These are phyloP conservation scores for Tilletiopsis washingtonensis DNA, from an alignment of 1,284 basidiomycete species.

Conservation along the genomic window DNA sequence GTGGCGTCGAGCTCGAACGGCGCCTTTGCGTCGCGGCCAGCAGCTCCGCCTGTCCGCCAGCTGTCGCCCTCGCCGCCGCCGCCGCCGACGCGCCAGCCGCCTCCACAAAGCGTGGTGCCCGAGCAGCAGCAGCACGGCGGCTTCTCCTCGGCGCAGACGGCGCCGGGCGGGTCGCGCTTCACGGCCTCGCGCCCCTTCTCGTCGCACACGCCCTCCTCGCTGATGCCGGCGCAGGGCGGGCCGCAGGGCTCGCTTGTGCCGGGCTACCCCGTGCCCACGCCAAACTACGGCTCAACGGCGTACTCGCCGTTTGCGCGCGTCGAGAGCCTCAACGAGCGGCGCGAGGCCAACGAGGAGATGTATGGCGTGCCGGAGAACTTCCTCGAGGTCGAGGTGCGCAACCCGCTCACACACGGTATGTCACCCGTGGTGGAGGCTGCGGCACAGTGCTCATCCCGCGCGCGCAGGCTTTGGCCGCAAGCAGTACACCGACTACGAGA, in stretches of 20 bases:
- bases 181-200: conserved; percentile 5
- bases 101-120: too few species aligned
- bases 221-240: conserved; percentile 15
- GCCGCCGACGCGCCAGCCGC: too few species aligned
- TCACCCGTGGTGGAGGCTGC: background rate
- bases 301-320: conserved; percentile 46
- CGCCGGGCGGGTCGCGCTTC: conserved; percentile 12
- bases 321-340: conserved; percentile 26
- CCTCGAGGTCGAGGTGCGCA: conserved; percentile 93
- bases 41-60: too few species aligned
- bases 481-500: conserved; percentile 99
- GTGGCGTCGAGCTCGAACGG: background rate
- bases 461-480: conserved; percentile 56
- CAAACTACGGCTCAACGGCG: conserved; percentile 24
- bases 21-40: background rate
- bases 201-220: conserved; percentile 19
- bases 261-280: conserved; percentile 24
- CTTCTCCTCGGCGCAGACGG: background rate
- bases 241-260: conserved; percentile 20
- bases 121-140: too few species aligned
- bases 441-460: background rate
- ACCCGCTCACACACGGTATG: conserved; percentile 89
- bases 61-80: too few species aligned
- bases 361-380: conserved; percentile 83
- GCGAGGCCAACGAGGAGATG: conserved; percentile 72